Evolutionary conservation across 208 protist species (phyloP), one percentile per base, ranked within the genome.

Genomic region (Trypanosoma melophagium): DNA sequence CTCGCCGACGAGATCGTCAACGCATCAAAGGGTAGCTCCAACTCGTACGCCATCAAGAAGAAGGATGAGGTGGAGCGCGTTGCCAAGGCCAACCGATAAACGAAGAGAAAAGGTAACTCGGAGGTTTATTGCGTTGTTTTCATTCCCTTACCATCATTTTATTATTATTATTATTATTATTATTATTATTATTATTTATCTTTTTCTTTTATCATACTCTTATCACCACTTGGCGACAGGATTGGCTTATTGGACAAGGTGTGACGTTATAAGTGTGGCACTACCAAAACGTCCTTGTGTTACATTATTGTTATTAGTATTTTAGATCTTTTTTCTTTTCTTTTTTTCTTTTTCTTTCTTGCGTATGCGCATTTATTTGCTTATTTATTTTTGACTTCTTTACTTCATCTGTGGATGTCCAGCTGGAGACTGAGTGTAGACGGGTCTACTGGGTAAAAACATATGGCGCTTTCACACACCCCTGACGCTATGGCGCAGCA

Each of bases 11-110:
- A 99, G 96, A 92, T 99, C 71, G 98, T 99, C 74, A 99, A 99
- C 81, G 98, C 97, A 69, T 90, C 98, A 62, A 99, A 99, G 86
- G 93, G 90, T 35, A 98, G 97, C 57, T 97, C 97, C 69, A 99
- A 99, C 89, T 99, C 94, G 21, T 99, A 98, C 76, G 98, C 99
- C 69, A 99, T 99, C 79, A 99, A 99, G 89, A 99, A 99, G 98
- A 99, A 99, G 94, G 98, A 99, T 90, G 98, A 99, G 90, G 95
- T 99, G 64, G 99, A 99, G 95, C 98, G 99, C 92, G 98, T 99
- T 64, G 98, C 99, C 84, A 99, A 99, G 95, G 96, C 97, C 69
- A 99, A 99, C 96, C 94, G 99, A 77, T 99, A 99, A 99, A 69
- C 45, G 24, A 12, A 58, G 16, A n/a, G 17, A 28, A 38, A 41